A percentile compares a stretch with the other conserved stretches of the same genome.
Evolutionary conservation across 1,284 basidiomycete species (phyloP).

Genomic region (Schizophyllum commune): DNA sequence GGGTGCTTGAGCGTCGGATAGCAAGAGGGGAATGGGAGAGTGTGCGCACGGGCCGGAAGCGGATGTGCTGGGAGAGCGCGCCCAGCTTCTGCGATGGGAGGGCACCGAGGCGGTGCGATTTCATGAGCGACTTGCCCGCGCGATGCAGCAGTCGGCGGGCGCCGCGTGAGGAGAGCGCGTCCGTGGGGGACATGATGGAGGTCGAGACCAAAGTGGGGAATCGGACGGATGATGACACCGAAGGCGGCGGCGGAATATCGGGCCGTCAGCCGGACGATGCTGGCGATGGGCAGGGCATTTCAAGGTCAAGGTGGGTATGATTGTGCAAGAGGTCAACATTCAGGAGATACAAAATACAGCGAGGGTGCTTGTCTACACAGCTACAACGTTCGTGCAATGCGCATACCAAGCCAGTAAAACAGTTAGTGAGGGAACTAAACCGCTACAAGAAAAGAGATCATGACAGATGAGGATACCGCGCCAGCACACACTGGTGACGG

Average conservation of each 20-base stretch:
- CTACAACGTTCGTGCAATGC: neutral
- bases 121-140: constrained; percentile 30
- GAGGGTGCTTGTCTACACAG: neutral
- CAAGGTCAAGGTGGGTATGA: too few species aligned
- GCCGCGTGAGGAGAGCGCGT: constrained; percentile 10
- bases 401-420: neutral
- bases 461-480: too few species aligned
- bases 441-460: too few species aligned
- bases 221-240: neutral
- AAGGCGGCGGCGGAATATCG: neutral
- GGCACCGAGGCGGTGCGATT: constrained; percentile 25
- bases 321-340: too few species aligned
- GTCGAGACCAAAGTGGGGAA: neutral
- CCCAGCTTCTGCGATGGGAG: neutral
- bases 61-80: neutral
- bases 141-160: constrained; percentile 18
- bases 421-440: neutral
- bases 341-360: neutral
- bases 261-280: neutral
- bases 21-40: neutral
- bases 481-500: too few species aligned
- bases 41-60: neutral
- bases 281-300: too few species aligned
- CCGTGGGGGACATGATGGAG: neutral
- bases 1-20: neutral